phyloP scores from a whole-genome alignment of 2,329 filamentous ascomycete genomes.

The Colletotrichum navitas region DNA sequence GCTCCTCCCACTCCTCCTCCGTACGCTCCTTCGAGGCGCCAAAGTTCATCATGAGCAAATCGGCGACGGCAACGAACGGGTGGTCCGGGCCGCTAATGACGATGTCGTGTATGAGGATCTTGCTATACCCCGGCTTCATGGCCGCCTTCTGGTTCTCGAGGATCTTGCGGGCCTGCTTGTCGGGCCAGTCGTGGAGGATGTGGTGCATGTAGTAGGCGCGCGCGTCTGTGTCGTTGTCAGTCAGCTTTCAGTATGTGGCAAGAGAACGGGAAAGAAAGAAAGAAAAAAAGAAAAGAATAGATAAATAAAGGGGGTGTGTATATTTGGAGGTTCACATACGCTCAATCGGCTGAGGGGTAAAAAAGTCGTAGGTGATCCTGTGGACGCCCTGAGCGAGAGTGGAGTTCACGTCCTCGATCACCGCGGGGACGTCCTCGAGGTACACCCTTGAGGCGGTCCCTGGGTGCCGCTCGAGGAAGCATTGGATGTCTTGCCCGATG shows the following conservation, averaged over 20 bases:
- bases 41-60: slow-evolving; percentile 22
- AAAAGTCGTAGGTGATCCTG: slow-evolving; percentile 52
- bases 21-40: slow-evolving; percentile 19
- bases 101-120: slow-evolving; percentile 55
- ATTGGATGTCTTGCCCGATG: slow-evolving; percentile 19
- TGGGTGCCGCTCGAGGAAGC: slow-evolving; percentile 6
- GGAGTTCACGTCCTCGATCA: slow-evolving; percentile 11
- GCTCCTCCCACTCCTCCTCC: slow-evolving; percentile 21
- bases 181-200: slow-evolving; percentile 70
- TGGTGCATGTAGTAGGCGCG: slow-evolving; percentile 66
- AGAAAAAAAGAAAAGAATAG: too few relatives aligned
- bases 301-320: too few relatives aligned
- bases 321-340: slow-evolving; percentile 5
- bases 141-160: slow-evolving; percentile 57
- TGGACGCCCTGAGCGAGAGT: neutral
- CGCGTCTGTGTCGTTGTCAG: slow-evolving; percentile 45
- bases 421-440: slow-evolving; percentile 23
- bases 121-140: slow-evolving; percentile 57
- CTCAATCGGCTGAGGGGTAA: slow-evolving; percentile 53
- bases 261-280: neutral
- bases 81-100: slow-evolving; percentile 50
- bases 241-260: too few relatives aligned
- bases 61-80: slow-evolving; percentile 19
- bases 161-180: slow-evolving; percentile 56
- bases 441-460: slow-evolving; percentile 24